Percentiles rank a stretch among this genome's conserved stretches.
phyloP scores from a whole-genome alignment of 2,329 filamentous ascomycete species.

The Monosporascus sp. region DNA sequence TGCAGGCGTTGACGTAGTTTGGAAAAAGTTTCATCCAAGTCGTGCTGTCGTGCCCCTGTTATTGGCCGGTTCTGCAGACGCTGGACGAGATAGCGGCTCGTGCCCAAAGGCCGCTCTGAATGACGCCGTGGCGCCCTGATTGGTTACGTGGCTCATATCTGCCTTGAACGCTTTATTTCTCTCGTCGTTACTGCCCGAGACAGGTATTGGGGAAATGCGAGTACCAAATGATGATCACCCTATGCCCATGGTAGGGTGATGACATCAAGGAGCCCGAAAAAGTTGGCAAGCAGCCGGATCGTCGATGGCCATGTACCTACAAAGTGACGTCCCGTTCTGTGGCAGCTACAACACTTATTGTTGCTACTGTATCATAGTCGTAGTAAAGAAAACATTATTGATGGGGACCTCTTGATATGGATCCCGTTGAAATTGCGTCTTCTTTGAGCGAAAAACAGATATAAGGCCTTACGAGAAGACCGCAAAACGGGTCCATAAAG shows the following conservation, averaged over 20 bases:
- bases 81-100: conserved; percentile 2
- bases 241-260: background rate
- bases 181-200: background rate
- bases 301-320: background rate
- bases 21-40: conserved; percentile 8
- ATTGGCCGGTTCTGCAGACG: background rate
- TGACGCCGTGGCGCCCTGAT: conserved; percentile 5
- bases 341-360: background rate
- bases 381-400: background rate
- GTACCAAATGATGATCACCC: background rate
- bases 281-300: background rate
- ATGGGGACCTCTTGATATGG: background rate
- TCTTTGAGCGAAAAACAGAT: too few relatives aligned
- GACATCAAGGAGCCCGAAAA: background rate
- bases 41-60: background rate
- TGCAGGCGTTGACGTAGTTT: conserved; percentile 18
- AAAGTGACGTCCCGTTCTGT: background rate
- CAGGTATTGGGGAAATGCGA: background rate
- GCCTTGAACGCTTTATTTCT: background rate
- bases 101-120: conserved; percentile 6
- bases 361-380: background rate
- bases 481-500: too few relatives aligned
- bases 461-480: too few relatives aligned
- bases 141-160: conserved; percentile 8
- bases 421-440: too few relatives aligned